Conservation (phyloP, 1,139 yeast species). For the Sugiyamaella paludigena region DNA sequence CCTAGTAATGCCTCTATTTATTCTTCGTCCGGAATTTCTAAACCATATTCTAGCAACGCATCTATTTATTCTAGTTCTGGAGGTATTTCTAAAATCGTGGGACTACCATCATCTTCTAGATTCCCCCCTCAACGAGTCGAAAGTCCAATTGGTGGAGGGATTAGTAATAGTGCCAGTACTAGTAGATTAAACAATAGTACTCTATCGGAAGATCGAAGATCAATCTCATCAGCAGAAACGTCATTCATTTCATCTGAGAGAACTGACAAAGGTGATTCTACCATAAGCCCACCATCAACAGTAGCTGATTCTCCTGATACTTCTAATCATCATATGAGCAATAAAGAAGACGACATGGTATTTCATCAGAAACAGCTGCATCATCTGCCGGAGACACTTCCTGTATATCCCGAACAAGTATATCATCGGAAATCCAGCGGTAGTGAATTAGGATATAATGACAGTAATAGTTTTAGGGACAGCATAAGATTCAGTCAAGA, state of each 20-base stretch:
- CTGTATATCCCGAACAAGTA: constrained; percentile 3
- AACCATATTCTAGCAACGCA: constrained; percentile 18
- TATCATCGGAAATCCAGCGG: constrained; percentile 6
- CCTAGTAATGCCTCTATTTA: constrained; percentile 22
- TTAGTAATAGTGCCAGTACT: not conserved
- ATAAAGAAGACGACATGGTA: not conserved
- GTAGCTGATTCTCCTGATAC: constrained; percentile 13
- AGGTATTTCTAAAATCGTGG: not conserved
- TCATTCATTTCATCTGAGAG: constrained; percentile 11
- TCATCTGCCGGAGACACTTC: constrained; percentile 3
- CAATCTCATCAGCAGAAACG: constrained; percentile 1
- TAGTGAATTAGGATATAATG: not conserved
- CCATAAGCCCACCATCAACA: constrained; percentile 16
- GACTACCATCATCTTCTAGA: constrained; percentile 3
- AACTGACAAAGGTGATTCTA: constrained; percentile 10
- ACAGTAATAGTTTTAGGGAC: not conserved
- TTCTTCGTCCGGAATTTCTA: constrained; percentile 10
- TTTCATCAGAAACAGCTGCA: constrained; percentile 1
- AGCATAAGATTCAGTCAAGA: constrained; percentile 10
- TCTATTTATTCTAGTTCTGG: constrained; percentile 19
- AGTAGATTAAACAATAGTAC: not conserved
- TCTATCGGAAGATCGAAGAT: not conserved
- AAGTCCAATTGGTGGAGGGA: not conserved
- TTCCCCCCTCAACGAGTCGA: constrained; percentile 6
- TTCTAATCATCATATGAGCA: constrained; percentile 1